A percentile compares a stretch with the other conserved stretches of the same genome.
These are phyloP conservation scores for Pluteus cervinus DNA, from an alignment of 768 basidiomycete genomes.

Conservation along the genomic window DNA sequence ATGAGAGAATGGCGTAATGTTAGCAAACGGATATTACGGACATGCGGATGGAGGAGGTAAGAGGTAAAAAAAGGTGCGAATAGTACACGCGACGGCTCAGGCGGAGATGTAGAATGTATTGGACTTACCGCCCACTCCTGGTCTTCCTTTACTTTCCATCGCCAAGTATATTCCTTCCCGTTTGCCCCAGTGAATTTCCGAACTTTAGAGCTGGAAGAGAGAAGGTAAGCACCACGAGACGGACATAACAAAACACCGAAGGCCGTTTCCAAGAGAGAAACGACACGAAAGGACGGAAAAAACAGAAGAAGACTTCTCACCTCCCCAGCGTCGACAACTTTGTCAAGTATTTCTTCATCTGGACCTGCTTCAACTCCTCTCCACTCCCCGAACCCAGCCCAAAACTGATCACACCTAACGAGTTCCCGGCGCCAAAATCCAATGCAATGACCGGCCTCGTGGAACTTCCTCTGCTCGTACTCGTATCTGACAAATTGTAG, in stretches of 20 bases:
- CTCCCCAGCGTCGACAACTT: conserved; percentile 34
- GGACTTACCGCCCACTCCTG: conserved; percentile 62
- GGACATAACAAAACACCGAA: too few relatives aligned
- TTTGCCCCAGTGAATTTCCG: conserved; percentile 57
- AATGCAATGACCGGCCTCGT: conserved; percentile 38
- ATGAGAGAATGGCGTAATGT: not conserved
- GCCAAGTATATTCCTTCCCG: conserved; percentile 58
- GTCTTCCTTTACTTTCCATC: conserved; percentile 35
- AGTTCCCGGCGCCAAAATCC: conserved; percentile 42
- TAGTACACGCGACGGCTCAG: too few relatives aligned
- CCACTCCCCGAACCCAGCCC: too few relatives aligned
- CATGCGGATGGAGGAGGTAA: not conserved
- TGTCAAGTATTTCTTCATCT: conserved; percentile 49
- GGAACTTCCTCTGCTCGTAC: conserved; percentile 18
- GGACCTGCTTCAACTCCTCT: conserved; percentile 21
- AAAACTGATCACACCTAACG: conserved; percentile 48
- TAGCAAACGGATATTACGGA: conserved; percentile 2
- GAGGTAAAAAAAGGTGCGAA: too few relatives aligned
- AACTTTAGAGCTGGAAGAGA: conserved; percentile 27
- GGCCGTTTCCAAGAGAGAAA: too few relatives aligned
- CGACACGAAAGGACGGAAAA: not conserved
- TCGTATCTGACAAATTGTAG: conserved; percentile 41
- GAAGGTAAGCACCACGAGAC: not conserved
- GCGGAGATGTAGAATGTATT: too few relatives aligned
- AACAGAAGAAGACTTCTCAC: conserved; percentile 23